A percentile compares a stretch with the other conserved stretches of the same genome.
Conservation (phyloP, 73 alveolate species). For the Tetrahymena malaccensis region DNA sequence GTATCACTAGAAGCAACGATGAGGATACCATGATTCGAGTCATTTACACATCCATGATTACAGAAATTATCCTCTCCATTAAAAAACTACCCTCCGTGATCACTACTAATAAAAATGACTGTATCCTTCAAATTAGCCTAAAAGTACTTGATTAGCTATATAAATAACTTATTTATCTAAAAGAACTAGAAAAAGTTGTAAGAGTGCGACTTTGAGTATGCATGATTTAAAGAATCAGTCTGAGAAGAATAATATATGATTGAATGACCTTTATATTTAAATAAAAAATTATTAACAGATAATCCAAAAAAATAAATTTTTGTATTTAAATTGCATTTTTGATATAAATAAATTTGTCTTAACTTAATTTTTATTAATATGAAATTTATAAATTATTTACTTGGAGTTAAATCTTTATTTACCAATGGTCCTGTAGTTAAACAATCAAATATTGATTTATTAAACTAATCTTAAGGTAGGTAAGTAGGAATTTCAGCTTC, state of each 20-base stretch:
- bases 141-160: neutral
- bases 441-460: neutral
- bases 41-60: neutral
- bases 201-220: neutral
- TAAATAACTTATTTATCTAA: neutral
- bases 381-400: neutral
- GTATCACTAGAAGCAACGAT: neutral
- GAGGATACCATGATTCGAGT: neutral
- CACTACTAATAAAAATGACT: neutral
- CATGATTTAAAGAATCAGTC: neutral
- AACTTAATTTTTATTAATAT: no score
- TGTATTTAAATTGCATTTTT: neutral
- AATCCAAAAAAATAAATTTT: no score
- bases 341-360: no score
- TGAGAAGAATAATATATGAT: neutral
- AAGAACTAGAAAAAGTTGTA: neutral
- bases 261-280: neutral
- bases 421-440: neutral
- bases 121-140: neutral
- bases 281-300: neutral
- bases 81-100: neutral
- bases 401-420: neutral
- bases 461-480: neutral
- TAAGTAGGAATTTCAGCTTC: neutral
- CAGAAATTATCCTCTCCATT: neutral